Conservation (phyloP, 306 rosid genomes). For the Chamaecrista fasciculata region DNA sequence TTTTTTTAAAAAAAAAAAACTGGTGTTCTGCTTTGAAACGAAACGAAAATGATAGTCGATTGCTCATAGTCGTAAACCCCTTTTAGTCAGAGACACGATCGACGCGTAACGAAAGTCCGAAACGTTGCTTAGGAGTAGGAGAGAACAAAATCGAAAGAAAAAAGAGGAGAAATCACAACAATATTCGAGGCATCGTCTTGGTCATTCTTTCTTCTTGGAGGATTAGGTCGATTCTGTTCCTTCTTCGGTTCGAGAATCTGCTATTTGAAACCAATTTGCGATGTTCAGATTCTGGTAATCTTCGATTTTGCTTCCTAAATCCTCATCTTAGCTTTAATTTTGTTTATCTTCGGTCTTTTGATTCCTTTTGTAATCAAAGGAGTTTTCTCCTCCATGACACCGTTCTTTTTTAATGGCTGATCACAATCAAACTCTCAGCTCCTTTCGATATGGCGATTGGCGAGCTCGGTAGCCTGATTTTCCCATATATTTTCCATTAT, state of each 20-base stretch:
- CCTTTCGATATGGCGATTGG: not conserved
- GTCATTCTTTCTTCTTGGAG: not conserved
- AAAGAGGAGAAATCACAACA: not conserved
- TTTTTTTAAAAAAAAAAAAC: no score
- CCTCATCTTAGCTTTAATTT: not conserved
- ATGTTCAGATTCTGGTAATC: conserved; percentile 76
- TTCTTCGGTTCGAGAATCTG: conserved; percentile 7
- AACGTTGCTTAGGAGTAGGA: not conserved
- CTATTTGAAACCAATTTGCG: conserved; percentile 14
- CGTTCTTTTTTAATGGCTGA: not conserved
- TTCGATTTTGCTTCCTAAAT: not conserved
- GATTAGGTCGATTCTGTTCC: conserved; percentile 15
- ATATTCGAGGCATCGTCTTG: not conserved
- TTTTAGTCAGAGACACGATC: not conserved
- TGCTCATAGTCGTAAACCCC: not conserved
- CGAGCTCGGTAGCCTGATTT: not conserved
- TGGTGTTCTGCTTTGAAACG: no score
- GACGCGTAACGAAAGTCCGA: not conserved
- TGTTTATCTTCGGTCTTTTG: not conserved
- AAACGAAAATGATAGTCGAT: no score
- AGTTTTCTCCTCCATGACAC: not conserved
- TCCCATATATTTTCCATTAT: not conserved
- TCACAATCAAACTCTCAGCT: not conserved
- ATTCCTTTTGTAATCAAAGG: not conserved
- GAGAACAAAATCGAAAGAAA: not conserved